A percentile compares a stretch with the other conserved stretches of the same genome.
These are phyloP conservation scores for Sporisorium iseilematis-ciliati DNA, from an alignment of 1,284 basidiomycete species.

Conservation along the genomic window DNA sequence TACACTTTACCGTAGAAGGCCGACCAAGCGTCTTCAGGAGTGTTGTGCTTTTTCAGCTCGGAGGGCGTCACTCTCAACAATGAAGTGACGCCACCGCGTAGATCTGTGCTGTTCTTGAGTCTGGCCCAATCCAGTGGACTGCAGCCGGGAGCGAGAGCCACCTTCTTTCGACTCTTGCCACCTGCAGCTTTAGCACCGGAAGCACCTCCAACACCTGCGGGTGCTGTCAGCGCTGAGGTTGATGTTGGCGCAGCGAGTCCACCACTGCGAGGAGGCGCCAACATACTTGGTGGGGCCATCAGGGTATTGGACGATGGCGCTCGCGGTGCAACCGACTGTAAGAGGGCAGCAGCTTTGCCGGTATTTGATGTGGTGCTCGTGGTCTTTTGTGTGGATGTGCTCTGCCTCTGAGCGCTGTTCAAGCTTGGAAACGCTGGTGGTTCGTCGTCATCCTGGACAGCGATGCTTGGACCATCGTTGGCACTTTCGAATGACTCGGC, in stretches of 20 bases:
- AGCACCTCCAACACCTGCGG: constrained; percentile 56
- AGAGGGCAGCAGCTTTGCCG: constrained; percentile 20
- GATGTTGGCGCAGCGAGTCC: constrained; percentile 55
- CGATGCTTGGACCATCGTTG: constrained; percentile 13
- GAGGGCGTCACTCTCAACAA: constrained; percentile 81
- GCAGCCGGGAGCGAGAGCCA: constrained; percentile 89
- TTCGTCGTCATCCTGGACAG: constrained; percentile 74
- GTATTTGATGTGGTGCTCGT: not conserved
- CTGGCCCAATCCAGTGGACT: constrained; percentile 95
- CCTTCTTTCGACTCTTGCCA: constrained; percentile 74
- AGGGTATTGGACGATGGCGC: constrained; percentile 11
- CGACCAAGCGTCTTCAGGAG: constrained; percentile 90
- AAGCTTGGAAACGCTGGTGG: constrained; percentile 86
- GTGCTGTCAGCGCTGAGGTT: constrained; percentile 52
- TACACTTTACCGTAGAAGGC: constrained; percentile 94
- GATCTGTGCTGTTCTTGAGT: constrained; percentile 76
- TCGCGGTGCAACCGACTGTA: constrained; percentile 39
- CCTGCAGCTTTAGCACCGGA: constrained; percentile 27
- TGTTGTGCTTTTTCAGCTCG: constrained; percentile 85
- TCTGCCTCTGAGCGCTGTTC: constrained; percentile 80
- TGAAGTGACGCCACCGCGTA: constrained; percentile 54
- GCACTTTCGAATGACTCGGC: constrained; percentile 31
- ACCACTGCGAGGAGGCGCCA: constrained; percentile 43
- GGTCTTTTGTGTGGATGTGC: constrained; percentile 46
- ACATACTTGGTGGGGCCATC: constrained; percentile 46